Conservation (phyloP, 805 yeast genomes). For the Teunomyces barrocoloradensis region DNA sequence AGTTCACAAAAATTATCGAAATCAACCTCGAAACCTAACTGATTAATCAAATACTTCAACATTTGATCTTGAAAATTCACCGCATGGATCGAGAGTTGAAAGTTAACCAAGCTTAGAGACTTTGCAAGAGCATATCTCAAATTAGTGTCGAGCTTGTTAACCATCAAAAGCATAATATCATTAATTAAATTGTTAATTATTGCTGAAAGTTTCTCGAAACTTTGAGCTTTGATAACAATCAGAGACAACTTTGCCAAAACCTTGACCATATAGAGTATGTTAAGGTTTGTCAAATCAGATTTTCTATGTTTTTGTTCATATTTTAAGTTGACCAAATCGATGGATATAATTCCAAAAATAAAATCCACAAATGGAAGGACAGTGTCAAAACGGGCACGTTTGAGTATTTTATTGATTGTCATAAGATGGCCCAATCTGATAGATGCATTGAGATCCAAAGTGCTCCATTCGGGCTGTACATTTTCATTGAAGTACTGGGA, state of each 20-base stretch:
- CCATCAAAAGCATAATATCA: constrained; percentile 32
- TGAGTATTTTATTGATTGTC: constrained; percentile 38
- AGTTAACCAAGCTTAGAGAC: constrained; percentile 51
- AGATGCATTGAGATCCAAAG: constrained; percentile 6
- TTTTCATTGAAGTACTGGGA: constrained; percentile 14
- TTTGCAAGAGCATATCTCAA: constrained; percentile 68
- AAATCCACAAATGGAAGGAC: constrained; percentile 8
- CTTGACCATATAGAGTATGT: constrained; percentile 30
- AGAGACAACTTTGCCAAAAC: constrained; percentile 37
- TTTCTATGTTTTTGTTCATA: constrained; percentile 7
- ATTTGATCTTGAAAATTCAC: constrained; percentile 44
- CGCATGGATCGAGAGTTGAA: constrained; percentile 30
- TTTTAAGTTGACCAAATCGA: constrained; percentile 15
- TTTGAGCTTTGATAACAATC: constrained; percentile 14
- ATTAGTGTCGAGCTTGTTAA: constrained; percentile 47
- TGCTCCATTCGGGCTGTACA: constrained; percentile 18
- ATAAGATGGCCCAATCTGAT: constrained; percentile 39
- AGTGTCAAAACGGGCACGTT: constrained; percentile 15
- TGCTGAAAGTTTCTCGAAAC: constrained; percentile 43
- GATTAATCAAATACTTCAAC: constrained; percentile 27
- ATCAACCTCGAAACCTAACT: constrained; percentile 21
- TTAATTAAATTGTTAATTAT: constrained; percentile 48
- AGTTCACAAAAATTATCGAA: constrained; percentile 6
- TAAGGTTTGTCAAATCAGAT: constrained; percentile 10
- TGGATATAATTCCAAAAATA: constrained; percentile 15